phyloP scores from a whole-genome alignment of 2,329 filamentous ascomycete species.

The Alternaria gaisen region DNA sequence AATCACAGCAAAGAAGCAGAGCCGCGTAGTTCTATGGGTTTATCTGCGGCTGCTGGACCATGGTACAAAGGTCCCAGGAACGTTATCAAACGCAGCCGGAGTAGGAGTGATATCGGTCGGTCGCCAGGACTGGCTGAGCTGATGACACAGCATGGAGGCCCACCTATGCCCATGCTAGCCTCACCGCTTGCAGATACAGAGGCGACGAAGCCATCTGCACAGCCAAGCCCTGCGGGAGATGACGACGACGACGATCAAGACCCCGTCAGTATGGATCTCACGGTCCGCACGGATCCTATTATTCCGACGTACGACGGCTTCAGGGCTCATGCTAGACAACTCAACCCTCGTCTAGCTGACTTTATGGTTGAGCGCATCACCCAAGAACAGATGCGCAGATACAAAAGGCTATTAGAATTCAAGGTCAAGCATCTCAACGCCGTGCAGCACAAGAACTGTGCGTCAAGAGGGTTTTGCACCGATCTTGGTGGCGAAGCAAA shows the following conservation, averaged over 20 bases:
- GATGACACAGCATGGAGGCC: slow-evolving; percentile 66
- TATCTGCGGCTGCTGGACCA: slow-evolving; percentile 46
- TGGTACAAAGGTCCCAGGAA: slow-evolving; percentile 52
- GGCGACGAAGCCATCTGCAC: slow-evolving; percentile 43
- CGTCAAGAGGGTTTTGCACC: slow-evolving; percentile 70
- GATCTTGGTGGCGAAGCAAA: slow-evolving; percentile 72
- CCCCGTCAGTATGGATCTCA: slow-evolving; percentile 69
- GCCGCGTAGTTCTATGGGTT: slow-evolving; percentile 56
- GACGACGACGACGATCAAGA: slow-evolving; percentile 58
- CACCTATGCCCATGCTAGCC: slow-evolving; percentile 64
- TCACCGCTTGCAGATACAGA: slow-evolving; percentile 55
- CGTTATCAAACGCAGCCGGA: slow-evolving; percentile 61
- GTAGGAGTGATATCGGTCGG: slow-evolving; percentile 64
- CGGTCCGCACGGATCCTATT: slow-evolving; percentile 71
- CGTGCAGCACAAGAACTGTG: slow-evolving; percentile 66
- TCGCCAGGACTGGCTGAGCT: slow-evolving; percentile 61
- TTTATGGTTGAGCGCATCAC: slow-evolving; percentile 82
- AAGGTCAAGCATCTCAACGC: slow-evolving; percentile 74
- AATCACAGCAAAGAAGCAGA: slow-evolving; percentile 63
- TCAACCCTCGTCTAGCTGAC: slow-evolving; percentile 76
- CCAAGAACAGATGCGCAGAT: slow-evolving; percentile 79
- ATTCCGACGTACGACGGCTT: slow-evolving; percentile 80
- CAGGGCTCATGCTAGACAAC: slow-evolving; percentile 72
- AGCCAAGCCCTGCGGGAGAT: slow-evolving; percentile 49
- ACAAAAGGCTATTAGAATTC: slow-evolving; percentile 76